Base-by-base conservation (phyloP, 495 filamentous ascomycete genomes). In the Penicillium ochrochloron region DNA sequence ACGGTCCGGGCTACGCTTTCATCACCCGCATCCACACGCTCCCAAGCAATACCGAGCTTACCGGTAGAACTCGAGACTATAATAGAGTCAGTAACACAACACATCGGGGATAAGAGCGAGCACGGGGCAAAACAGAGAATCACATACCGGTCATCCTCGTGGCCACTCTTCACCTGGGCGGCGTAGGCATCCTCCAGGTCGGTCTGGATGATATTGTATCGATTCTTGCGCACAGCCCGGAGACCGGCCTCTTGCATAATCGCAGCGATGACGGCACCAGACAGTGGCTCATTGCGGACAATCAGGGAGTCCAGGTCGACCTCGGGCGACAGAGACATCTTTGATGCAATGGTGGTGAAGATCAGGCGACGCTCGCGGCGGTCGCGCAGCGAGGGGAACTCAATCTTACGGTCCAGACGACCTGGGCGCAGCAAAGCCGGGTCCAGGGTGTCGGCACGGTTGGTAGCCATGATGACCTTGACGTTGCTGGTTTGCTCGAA, bases 381-480 rank as follows among this genome's bases (percentile, higher is more conserved):
- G 74, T 99, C 95, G 65, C 92, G 86, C 57, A 99, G 85, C 35
- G 84, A 90, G 12, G 95, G 95, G 80, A 99, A 99, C 77, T 99
- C 95, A 67, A 99, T 99, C 85, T 99, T 99, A 67, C 95, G 86
- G 77, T 99, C 95, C 61, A 99, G 85, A 78, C 95, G 93, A 62
- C 95, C 95, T 21, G 95, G 95, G 62, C 95, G 92, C 52, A 99
- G 86, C 68, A 99, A 80, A 14, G 95, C 95, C 5, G 95, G 95
- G 73, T 99, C 95, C 56, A 99, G 83, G 15, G 96, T 99, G 72
- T 99, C 95, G 54, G 95, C 96, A 68, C 95, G 88, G 81, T 99
- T 99, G 66, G 95, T 99, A 61, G 95, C 95, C 95, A 99, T 99
- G 82, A 99, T 98, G 72, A 99, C 95, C 80, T 99, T 99, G 76